These are phyloP conservation scores for Xylariaceae sp. DNA, from an alignment of 2,329 filamentous ascomycete genomes.

Conservation along the genomic window DNA sequence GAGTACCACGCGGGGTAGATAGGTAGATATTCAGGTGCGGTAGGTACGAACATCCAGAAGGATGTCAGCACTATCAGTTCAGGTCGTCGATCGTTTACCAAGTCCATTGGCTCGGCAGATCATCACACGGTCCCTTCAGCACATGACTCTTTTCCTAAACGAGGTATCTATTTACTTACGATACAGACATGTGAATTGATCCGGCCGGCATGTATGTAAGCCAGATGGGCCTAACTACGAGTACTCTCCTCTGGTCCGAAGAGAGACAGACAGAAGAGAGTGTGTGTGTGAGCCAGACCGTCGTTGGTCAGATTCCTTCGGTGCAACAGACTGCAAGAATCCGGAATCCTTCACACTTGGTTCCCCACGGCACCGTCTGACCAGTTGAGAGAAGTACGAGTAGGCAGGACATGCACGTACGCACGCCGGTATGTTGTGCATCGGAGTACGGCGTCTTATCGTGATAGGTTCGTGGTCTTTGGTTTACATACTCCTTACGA, in stretches of 20 bases:
- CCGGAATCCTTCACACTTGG: slow-evolving; percentile 11
- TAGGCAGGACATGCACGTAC: slow-evolving; percentile 8
- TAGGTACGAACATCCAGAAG: not conserved
- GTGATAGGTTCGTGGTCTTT: slow-evolving; percentile 11
- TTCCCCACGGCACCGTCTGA: slow-evolving; percentile 14
- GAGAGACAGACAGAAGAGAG: no score
- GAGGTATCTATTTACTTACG: no score
- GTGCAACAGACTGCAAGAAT: slow-evolving; percentile 4
- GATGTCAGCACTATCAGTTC: not conserved
- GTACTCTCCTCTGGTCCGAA: not conserved
- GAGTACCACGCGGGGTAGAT: slow-evolving; percentile 4
- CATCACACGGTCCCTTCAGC: not conserved
- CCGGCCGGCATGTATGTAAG: not conserved
- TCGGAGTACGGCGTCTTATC: slow-evolving; percentile 12
- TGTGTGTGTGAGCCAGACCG: slow-evolving; percentile 1
- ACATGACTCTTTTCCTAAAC: not conserved
- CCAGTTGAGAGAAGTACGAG: not conserved
- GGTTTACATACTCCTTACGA: slow-evolving; percentile 2
- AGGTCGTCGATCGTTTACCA: not conserved
- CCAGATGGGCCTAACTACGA: not conserved
- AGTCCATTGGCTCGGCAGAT: not conserved
- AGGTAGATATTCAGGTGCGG: not conserved
- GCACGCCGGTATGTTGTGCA: slow-evolving; percentile 10
- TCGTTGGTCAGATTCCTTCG: slow-evolving; percentile 17
- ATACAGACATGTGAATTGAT: slow-evolving; percentile 6